Percentiles rank a stretch among this genome's conserved stretches.
These are phyloP conservation scores for Penicillium olsonii DNA, from an alignment of 2,329 filamentous ascomycete species.

Conservation along the genomic window DNA sequence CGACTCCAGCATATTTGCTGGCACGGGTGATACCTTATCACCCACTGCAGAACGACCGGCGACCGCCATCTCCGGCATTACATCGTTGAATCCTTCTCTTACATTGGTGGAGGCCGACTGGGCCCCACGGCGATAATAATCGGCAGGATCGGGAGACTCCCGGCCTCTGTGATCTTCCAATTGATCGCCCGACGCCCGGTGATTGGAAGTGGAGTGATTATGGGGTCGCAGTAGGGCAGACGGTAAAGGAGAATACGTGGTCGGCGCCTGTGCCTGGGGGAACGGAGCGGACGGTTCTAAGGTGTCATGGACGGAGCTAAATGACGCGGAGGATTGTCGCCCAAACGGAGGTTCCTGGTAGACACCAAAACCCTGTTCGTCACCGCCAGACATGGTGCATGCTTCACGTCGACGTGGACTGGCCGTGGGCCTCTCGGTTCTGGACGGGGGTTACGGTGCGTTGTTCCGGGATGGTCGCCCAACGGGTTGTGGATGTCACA, in stretches of 20 bases:
- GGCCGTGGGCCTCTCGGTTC: constrained; percentile 32
- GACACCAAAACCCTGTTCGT: constrained; percentile 42
- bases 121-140: constrained; percentile 53
- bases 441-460: constrained; percentile 37
- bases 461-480: constrained; percentile 40
- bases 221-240: constrained; percentile 20
- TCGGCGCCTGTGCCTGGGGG: constrained; percentile 21
- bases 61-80: constrained; percentile 22
- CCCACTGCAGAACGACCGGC: constrained; percentile 17
- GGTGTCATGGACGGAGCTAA: constrained; percentile 19
- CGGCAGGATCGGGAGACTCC: constrained; percentile 49
- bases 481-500: constrained; percentile 36
- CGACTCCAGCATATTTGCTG: constrained; percentile 26
- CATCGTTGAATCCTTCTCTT: constrained; percentile 19
- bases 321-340: constrained; percentile 33
- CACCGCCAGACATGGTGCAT: constrained; percentile 48
- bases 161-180: constrained; percentile 15
- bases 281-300: constrained; percentile 31
- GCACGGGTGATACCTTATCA: constrained; percentile 27
- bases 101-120: constrained; percentile 33
- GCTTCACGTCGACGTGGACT: constrained; percentile 34
- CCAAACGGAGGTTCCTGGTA: constrained; percentile 32
- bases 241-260: constrained; percentile 30
- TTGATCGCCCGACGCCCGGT: constrained; percentile 22
- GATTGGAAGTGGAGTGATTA: constrained; percentile 14